Evolutionary conservation across 768 basidiomycete species (phyloP), one percentile per base, ranked within the genome.

Genomic region (Lentinula lateritia): DNA sequence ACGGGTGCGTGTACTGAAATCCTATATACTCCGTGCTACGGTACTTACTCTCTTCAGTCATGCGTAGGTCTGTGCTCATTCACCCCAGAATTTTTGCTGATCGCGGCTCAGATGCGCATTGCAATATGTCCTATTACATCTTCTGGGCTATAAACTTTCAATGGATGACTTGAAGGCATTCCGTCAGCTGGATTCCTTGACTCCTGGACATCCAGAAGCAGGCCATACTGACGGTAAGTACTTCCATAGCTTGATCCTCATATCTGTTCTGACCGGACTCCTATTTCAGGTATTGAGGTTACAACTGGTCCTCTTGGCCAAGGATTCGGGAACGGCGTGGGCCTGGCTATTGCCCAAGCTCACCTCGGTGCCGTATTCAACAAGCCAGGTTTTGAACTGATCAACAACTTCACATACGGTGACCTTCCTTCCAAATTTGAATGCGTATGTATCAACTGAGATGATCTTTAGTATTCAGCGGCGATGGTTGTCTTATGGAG

Each of bases 401-500:
- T 95, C 70, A 86, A 88, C 75, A 95, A 95, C 78, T 88, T 86
- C 74, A 95, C 92, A 61, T 98, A 93, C 73, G 89, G 93, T 92
- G 66, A 57, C 73, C 59, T 55, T 35, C 13, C 48, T 36, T 16
- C 58, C 18, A 6, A 34, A 5, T 10, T 8, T 6, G 28, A 35
- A 10, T 41, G n/a, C 35, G 9, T 54, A 48, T 61, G 50, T 58
- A 42, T 61, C 38, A 57, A 60, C 58, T 54, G 62, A 55, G 20
- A 52, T 62, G 7, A 58, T 61, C 53, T 56, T 18, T 63, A 92
- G 92, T 90, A 56, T 96, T 97, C 79, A 82, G 85, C 63, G 95
- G 95, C 68, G 95, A 98, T 75, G 95, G 95, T 50, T 98, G 95
- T 77, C 81, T 98, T 58, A 95, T 95, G 90, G 95, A 98, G 75